These are phyloP conservation scores for Botryotinia narcissicola DNA, from an alignment of 2,329 filamentous ascomycete genomes.

Conservation along the genomic window DNA sequence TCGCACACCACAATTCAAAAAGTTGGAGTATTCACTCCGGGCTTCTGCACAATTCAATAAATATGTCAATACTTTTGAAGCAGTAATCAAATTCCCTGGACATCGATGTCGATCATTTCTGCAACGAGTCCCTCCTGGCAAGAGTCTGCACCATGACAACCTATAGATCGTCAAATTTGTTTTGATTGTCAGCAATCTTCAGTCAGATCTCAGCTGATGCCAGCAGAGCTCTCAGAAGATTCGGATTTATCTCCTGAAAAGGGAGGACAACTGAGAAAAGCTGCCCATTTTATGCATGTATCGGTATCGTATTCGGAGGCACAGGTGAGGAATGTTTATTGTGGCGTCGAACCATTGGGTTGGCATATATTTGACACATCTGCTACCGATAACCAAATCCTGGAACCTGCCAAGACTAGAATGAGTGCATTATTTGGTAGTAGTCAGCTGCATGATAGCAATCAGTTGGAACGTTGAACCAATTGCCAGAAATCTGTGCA, in stretches of 20 bases:
- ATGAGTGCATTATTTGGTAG: background rate
- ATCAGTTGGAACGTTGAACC: background rate
- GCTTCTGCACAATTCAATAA: conserved; percentile 50
- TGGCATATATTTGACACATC: background rate
- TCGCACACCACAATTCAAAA: background rate
- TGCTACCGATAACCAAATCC: background rate
- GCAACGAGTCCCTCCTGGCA: background rate
- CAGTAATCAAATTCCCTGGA: conserved; percentile 16
- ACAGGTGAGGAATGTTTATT: background rate
- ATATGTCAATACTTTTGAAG: conserved; percentile 39
- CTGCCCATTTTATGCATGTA: background rate
- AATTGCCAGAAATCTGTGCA: background rate
- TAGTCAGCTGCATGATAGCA: background rate
- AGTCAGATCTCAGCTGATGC: conserved; percentile 31
- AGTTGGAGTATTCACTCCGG: too few species aligned
- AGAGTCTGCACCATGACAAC: background rate
- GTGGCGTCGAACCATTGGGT: background rate
- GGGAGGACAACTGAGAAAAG: background rate
- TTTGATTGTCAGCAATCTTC: conserved; percentile 19
- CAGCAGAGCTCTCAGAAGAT: background rate
- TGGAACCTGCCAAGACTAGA: background rate
- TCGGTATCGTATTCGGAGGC: background rate
- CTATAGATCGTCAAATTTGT: background rate
- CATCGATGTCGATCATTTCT: conserved; percentile 18
- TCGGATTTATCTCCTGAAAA: conserved; percentile 12